Percentiles rank a stretch among this genome's conserved stretches.
Evolutionary conservation across 2,329 filamentous ascomycete species (phyloP).

Genomic region (Elsinoe arachidis): DNA sequence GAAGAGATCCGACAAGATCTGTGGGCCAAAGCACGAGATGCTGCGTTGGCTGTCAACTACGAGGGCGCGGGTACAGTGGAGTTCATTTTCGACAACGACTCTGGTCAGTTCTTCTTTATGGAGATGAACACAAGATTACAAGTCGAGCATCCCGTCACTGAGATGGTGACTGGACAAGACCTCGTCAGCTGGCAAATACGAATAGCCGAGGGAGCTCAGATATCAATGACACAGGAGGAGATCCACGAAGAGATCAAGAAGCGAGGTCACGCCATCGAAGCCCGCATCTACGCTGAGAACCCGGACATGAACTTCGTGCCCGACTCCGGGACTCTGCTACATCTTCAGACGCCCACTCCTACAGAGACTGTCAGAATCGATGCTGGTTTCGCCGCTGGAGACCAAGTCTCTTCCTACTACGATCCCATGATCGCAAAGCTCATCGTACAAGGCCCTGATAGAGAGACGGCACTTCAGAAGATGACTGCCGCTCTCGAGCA

Average conservation of each 20-base stretch:
- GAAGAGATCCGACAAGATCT: conserved; percentile 53
- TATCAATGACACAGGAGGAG: conserved; percentile 57
- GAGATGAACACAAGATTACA: conserved; percentile 76
- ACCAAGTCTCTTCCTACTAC: conserved; percentile 88
- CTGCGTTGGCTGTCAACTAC: conserved; percentile 55
- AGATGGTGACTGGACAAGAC: conserved; percentile 67
- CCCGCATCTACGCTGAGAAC: conserved; percentile 92
- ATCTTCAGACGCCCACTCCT: conserved; percentile 64
- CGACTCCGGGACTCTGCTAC: conserved; percentile 79
- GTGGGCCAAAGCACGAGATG: conserved; percentile 56
- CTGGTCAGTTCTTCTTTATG: conserved; percentile 60
- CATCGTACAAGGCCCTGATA: conserved; percentile 74
- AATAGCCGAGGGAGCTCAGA: conserved; percentile 63
- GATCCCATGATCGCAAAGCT: conserved; percentile 99
- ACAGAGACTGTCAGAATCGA: conserved; percentile 77
- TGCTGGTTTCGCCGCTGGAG: conserved; percentile 82
- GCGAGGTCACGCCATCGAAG: conserved; percentile 84
- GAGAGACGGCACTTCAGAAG: conserved; percentile 74
- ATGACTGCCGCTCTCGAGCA: conserved; percentile 70
- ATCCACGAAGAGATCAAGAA: conserved; percentile 61
- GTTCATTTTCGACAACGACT: conserved; percentile 62
- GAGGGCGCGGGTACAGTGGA: conserved; percentile 60
- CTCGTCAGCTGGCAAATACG: conserved; percentile 93
- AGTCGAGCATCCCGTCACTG: conserved; percentile 92
- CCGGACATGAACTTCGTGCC: conserved; percentile 87